These are phyloP conservation scores for Cicer yamashitae DNA, from an alignment of 306 rosid species.

Conservation along the genomic window DNA sequence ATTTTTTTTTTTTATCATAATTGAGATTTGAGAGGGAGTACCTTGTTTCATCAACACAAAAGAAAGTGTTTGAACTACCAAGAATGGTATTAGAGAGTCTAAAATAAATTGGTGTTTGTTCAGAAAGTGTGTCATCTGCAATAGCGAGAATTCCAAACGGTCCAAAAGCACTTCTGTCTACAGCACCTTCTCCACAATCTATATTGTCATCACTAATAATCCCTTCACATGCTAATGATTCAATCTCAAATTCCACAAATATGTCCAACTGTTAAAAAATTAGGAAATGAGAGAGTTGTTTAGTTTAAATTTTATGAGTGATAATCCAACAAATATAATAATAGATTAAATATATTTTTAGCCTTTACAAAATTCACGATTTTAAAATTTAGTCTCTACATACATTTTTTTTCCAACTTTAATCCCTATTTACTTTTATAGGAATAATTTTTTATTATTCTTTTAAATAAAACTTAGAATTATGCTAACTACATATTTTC, in stretches of 20 bases:
- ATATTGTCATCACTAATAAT: not conserved
- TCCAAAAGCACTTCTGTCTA: conserved; percentile 61
- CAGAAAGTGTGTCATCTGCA: conserved; percentile 73
- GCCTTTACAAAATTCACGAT: no score
- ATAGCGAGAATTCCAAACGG: conserved; percentile 76
- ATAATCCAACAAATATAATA: not conserved
- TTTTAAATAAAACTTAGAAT: no score
- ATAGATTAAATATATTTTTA: no score
- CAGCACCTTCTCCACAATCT: conserved; percentile 66
- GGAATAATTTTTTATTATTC: no score
- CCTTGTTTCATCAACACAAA: conserved; percentile 76
- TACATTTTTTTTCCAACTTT: no score
- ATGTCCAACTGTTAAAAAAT: conserved; percentile 63
- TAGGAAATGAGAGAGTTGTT: not conserved
- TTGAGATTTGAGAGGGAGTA: conserved; percentile 5
- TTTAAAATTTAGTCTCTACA: no score
- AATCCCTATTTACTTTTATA: no score
- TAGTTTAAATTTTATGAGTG: not conserved
- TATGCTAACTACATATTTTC: no score
- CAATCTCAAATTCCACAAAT: conserved; percentile 66
- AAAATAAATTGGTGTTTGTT: conserved; percentile 71
- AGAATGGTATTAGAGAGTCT: conserved; percentile 44
- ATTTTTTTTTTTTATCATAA: no score
- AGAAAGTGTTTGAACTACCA: conserved; percentile 51
- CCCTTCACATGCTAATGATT: conserved; percentile 37